These are phyloP conservation scores for Cichorium intybus DNA, from an alignment of 140 eudicot genomes.

Conservation along the genomic window DNA sequence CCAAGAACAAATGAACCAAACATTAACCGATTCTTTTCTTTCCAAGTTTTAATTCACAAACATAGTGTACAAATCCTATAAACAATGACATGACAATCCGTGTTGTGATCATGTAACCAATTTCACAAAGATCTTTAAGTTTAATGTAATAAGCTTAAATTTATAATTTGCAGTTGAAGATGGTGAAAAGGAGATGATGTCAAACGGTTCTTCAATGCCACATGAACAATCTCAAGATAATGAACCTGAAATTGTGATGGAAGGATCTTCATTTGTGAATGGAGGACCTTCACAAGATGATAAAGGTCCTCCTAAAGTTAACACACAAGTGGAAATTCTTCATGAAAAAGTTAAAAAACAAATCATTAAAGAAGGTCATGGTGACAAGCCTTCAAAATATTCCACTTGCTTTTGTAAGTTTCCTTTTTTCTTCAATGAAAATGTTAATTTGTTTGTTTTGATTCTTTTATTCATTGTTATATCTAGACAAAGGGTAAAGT, in stretches of 20 bases:
- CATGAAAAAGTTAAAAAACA: slow-evolving; percentile 95
- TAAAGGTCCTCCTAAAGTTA: slow-evolving; percentile 73
- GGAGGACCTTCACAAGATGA: slow-evolving; percentile 73
- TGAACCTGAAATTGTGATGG: slow-evolving; percentile 56
- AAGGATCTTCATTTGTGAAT: slow-evolving; percentile 76
- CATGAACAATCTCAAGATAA: slow-evolving; percentile 32
- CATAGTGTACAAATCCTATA: too few relatives aligned
- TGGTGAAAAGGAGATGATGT: slow-evolving; percentile 19
- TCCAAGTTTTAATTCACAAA: background rate
- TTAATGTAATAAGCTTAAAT: slow-evolving; percentile 13
- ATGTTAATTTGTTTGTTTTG: background rate
- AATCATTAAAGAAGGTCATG: slow-evolving; percentile 91
- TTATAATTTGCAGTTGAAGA: slow-evolving; percentile 29
- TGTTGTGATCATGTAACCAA: too few relatives aligned
- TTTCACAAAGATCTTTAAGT: background rate
- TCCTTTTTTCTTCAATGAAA: background rate
- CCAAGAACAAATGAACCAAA: background rate
- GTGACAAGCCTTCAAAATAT: slow-evolving; percentile 93
- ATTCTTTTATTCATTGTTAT: background rate
- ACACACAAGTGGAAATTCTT: slow-evolving; percentile 57
- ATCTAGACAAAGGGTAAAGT: background rate
- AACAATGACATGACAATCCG: too few relatives aligned
- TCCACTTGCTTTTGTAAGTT: slow-evolving; percentile 94
- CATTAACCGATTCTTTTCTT: background rate
- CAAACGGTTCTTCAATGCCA: slow-evolving; percentile 18